These are phyloP conservation scores for Penicillium sp. DNA, from an alignment of 2,329 filamentous ascomycete genomes.

Conservation along the genomic window DNA sequence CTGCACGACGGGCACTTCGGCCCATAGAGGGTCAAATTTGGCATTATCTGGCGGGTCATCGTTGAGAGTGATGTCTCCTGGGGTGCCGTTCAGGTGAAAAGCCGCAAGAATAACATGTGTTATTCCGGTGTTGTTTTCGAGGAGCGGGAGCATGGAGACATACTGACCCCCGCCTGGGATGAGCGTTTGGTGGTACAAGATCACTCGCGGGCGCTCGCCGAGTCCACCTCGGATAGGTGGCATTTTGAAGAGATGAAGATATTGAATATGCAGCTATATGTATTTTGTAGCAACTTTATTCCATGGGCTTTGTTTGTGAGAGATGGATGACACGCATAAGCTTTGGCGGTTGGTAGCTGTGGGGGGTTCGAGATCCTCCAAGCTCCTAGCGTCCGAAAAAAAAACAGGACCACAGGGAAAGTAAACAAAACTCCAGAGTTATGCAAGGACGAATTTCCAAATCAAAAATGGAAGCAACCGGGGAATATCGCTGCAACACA, in stretches of 20 bases:
- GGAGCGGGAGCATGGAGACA: conserved; percentile 62
- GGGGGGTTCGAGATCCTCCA: neutral
- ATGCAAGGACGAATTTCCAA: neutral
- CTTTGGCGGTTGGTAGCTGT: neutral
- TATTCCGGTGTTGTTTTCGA: conserved; percentile 59
- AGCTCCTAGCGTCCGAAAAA: neutral
- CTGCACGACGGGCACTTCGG: conserved; percentile 71
- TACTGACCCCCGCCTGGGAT: conserved; percentile 55
- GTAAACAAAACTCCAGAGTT: neutral
- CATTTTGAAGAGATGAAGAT: conserved; percentile 28
- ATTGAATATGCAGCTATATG: neutral
- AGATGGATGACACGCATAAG: neutral
- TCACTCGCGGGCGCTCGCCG: conserved; percentile 37
- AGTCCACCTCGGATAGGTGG: conserved; percentile 36
- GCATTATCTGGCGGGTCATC: conserved; percentile 69
- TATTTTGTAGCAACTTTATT: neutral
- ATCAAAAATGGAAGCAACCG: neutral
- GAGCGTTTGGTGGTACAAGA: conserved; percentile 65
- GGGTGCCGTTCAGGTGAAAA: conserved; percentile 73
- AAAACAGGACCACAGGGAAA: neutral
- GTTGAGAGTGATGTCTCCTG: conserved; percentile 72
- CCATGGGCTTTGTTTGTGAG: neutral
- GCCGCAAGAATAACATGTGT: conserved; percentile 87
- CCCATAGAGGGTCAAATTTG: conserved; percentile 72
- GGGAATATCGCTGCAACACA: conserved; percentile 7